These are phyloP conservation scores for Geosmithia morbida DNA, from an alignment of 2,329 filamentous ascomycete species.

Conservation along the genomic window DNA sequence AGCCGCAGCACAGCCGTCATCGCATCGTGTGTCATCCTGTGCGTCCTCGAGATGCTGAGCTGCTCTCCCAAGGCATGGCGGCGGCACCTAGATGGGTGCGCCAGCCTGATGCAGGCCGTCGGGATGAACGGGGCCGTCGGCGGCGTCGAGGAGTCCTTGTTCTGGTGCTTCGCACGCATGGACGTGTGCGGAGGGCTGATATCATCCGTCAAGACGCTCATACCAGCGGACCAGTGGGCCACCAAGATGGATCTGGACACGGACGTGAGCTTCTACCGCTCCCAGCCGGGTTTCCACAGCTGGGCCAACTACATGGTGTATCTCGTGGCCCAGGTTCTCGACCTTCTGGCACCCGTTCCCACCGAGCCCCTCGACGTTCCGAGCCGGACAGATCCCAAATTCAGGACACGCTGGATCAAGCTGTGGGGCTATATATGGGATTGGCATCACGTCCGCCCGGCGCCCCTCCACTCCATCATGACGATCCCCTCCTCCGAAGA, in stretches of 20 bases:
- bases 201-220: slow-evolving; percentile 32
- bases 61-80: slow-evolving; percentile 32
- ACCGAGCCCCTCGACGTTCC: slow-evolving; percentile 15
- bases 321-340: slow-evolving; percentile 26
- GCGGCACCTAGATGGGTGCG: slow-evolving; percentile 36
- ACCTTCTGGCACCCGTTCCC: slow-evolving; percentile 12
- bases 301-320: slow-evolving; percentile 37
- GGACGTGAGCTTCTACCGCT: slow-evolving; percentile 18
- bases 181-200: slow-evolving; percentile 38
- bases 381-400: slow-evolving; percentile 5
- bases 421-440: slow-evolving; percentile 23
- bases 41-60: slow-evolving; percentile 38
- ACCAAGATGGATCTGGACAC: slow-evolving; percentile 15
- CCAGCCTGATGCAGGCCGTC: slow-evolving; percentile 31
- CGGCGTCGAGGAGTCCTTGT: slow-evolving; percentile 32
- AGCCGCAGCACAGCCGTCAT: slow-evolving; percentile 32
- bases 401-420: slow-evolving; percentile 17
- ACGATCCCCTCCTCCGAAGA: slow-evolving; percentile 22
- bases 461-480: slow-evolving; percentile 19
- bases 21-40: slow-evolving; percentile 36
- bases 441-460: slow-evolving; percentile 21
- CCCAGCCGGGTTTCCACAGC: slow-evolving; percentile 21
- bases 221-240: slow-evolving; percentile 31
- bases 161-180: slow-evolving; percentile 41
- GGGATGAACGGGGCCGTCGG: slow-evolving; percentile 35